Percentiles rank a stretch among this genome's conserved stretches.
phyloP scores from a whole-genome alignment of 1,284 basidiomycete genomes.

The Cutaneotrichosporon cavernicola region DNA sequence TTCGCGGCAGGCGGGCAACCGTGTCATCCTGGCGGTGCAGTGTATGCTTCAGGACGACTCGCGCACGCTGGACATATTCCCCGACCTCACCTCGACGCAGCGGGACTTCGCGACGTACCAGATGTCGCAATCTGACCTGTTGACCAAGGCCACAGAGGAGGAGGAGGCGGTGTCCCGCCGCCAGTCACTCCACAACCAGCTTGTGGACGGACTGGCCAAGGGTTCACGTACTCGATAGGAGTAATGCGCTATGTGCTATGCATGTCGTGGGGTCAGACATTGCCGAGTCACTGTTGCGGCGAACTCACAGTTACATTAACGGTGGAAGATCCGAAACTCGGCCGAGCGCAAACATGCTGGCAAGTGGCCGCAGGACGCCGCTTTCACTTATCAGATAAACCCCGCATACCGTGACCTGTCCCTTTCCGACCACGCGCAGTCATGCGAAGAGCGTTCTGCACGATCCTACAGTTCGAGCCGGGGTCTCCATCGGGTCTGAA shows the following conservation, averaged over 20 bases:
- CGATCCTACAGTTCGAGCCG: no score
- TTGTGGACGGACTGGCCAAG: slow-evolving; percentile 8
- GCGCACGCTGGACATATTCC: slow-evolving; percentile 39
- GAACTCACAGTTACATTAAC: background rate
- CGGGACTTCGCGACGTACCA: slow-evolving; percentile 44
- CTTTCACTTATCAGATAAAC: background rate
- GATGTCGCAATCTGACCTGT: slow-evolving; percentile 42
- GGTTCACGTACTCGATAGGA: slow-evolving; percentile 1
- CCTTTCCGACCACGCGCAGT: background rate
- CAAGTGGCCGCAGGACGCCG: background rate
- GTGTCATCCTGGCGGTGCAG: slow-evolving; percentile 45
- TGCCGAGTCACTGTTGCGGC: background rate
- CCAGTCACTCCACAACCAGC: slow-evolving; percentile 3
- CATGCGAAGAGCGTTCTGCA: background rate
- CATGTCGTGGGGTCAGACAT: no score
- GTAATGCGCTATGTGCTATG: background rate
- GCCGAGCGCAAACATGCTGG: background rate
- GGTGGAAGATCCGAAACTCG: background rate
- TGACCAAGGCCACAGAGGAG: background rate
- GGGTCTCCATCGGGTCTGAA: background rate
- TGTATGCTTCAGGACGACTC: slow-evolving; percentile 36
- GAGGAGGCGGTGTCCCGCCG: background rate
- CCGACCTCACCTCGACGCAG: slow-evolving; percentile 33
- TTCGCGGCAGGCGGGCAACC: slow-evolving; percentile 43
- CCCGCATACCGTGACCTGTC: background rate